phyloP scores from a whole-genome alignment of 805 yeast species.

The Scheffersomyces amazonensis region DNA sequence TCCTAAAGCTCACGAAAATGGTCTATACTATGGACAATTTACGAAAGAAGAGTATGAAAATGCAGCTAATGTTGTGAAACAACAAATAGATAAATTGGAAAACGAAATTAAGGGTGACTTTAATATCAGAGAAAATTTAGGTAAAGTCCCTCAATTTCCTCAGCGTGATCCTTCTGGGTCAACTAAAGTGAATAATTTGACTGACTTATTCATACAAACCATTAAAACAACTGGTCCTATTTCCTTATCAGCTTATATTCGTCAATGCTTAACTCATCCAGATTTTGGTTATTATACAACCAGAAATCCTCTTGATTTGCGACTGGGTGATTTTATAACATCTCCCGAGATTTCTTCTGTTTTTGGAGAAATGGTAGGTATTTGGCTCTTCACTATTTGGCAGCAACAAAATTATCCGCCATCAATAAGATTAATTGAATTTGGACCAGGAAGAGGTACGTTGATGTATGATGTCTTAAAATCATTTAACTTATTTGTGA shows the following conservation, averaged over 20 bases:
- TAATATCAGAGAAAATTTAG: slow-evolving; percentile 34
- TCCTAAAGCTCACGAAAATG: no score
- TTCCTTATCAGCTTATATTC: slow-evolving; percentile 70
- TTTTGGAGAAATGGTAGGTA: slow-evolving; percentile 81
- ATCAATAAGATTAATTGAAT: slow-evolving; percentile 59
- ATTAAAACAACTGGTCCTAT: slow-evolving; percentile 75
- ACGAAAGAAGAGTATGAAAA: slow-evolving; percentile 37
- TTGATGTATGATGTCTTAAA: slow-evolving; percentile 63
- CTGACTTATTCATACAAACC: slow-evolving; percentile 43
- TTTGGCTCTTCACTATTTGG: slow-evolving; percentile 67
- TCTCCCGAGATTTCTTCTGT: slow-evolving; percentile 86
- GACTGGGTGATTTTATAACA: slow-evolving; percentile 73
- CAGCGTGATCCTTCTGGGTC: slow-evolving; percentile 5
- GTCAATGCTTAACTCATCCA: slow-evolving; percentile 79
- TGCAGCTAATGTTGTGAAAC: slow-evolving; percentile 30
- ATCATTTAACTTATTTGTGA: slow-evolving; percentile 45
- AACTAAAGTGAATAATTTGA: slow-evolving; percentile 19
- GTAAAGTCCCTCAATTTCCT: slow-evolving; percentile 36
- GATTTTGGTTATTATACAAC: slow-evolving; percentile 76
- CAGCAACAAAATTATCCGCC: slow-evolving; percentile 49
- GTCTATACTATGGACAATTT: slow-evolving; percentile 31
- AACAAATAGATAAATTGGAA: slow-evolving; percentile 31
- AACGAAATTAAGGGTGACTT: slow-evolving; percentile 34
- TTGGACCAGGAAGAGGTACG: slow-evolving; percentile 87
- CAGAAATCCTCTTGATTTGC: slow-evolving; percentile 63